These are phyloP conservation scores for Thalassia testudinum DNA, from an alignment of 116 monocot species.

Conservation along the genomic window DNA sequence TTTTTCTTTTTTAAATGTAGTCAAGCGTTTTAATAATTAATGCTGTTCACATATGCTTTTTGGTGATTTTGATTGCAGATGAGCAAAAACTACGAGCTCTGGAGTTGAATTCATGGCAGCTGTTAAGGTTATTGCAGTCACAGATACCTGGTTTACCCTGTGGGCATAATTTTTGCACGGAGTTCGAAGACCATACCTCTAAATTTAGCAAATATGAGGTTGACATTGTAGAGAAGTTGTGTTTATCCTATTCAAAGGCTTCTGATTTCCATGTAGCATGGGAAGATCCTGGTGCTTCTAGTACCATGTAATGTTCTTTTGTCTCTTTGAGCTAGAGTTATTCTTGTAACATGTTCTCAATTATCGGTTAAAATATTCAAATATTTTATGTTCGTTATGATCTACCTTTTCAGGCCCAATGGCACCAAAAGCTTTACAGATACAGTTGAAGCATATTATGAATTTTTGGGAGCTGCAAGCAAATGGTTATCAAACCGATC, in stretches of 20 bases:
- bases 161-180: slow-evolving; percentile 7
- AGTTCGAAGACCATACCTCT: slow-evolving; percentile 4
- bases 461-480: slow-evolving; percentile 67
- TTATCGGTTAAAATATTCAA: background rate
- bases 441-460: slow-evolving; percentile 34
- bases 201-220: slow-evolving; percentile 5
- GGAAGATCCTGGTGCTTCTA: slow-evolving; percentile 14
- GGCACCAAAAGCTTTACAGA: slow-evolving; percentile 12
- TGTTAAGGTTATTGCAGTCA: slow-evolving; percentile 59
- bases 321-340: background rate
- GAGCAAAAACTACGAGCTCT: slow-evolving; percentile 61
- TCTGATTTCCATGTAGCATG: slow-evolving; percentile 26
- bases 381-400: background rate
- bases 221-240: slow-evolving; percentile 19
- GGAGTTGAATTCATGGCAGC: slow-evolving; percentile 86
- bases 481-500: slow-evolving; percentile 67
- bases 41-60: background rate
- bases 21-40: too few species aligned
- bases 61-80: slow-evolving; percentile 25
- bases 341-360: background rate
- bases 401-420: slow-evolving; percentile 18
- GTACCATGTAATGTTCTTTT: slow-evolving; percentile 23
- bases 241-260: slow-evolving; percentile 46
- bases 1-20: too few species aligned
- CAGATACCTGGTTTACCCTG: slow-evolving; percentile 51